Percentiles rank a stretch among this genome's conserved stretches.
Evolutionary conservation across 2,329 filamentous ascomycete species (phyloP).

Genomic region (Coniochaeta ligniaria): DNA sequence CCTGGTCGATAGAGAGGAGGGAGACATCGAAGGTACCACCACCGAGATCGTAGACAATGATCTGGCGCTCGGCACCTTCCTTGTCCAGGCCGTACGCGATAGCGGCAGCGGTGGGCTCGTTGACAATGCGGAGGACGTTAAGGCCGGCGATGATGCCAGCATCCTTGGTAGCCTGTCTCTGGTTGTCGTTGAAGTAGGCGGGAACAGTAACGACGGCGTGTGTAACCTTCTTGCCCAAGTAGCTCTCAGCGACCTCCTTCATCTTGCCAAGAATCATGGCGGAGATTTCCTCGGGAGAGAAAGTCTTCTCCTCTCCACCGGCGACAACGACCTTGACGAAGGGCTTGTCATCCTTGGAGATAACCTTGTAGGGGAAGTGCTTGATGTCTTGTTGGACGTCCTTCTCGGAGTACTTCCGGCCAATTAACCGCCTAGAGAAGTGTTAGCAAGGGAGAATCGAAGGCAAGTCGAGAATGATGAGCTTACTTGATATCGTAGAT

Average conservation of each 20-base stretch:
- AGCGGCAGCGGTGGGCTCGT: conserved; percentile 92
- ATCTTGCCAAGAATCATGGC: conserved; percentile 57
- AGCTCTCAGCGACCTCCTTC: conserved; percentile 63
- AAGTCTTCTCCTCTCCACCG: conserved; percentile 42
- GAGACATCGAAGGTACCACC: conserved; percentile 94
- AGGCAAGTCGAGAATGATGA: neutral
- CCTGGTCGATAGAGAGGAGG: conserved; percentile 82
- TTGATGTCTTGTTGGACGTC: conserved; percentile 91
- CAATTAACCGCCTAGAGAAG: conserved; percentile 64
- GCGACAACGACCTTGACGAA: conserved; percentile 64
- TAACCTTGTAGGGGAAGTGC: conserved; percentile 96
- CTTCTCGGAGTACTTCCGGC: conserved; percentile 75
- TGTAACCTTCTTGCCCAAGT: conserved; percentile 75
- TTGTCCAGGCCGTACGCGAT: conserved; percentile 92
- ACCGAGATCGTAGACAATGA: conserved; percentile 90
- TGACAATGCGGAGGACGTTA: conserved; percentile 92
- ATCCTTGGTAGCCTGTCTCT: conserved; percentile 95
- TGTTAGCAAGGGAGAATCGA: conserved; percentile 20
- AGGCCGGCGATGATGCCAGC: conserved; percentile 87
- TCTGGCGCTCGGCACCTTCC: conserved; percentile 75
- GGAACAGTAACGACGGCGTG: conserved; percentile 91
- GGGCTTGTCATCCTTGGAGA: conserved; percentile 86
- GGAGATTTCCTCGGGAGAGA: conserved; percentile 56
- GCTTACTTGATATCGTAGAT: conserved; percentile 80
- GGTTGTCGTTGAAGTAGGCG: conserved; percentile 98